Evolutionary conservation across 495 filamentous ascomycete species (phyloP), one percentile per base, ranked within the genome.

Genomic region (Terfezia boudieri): DNA sequence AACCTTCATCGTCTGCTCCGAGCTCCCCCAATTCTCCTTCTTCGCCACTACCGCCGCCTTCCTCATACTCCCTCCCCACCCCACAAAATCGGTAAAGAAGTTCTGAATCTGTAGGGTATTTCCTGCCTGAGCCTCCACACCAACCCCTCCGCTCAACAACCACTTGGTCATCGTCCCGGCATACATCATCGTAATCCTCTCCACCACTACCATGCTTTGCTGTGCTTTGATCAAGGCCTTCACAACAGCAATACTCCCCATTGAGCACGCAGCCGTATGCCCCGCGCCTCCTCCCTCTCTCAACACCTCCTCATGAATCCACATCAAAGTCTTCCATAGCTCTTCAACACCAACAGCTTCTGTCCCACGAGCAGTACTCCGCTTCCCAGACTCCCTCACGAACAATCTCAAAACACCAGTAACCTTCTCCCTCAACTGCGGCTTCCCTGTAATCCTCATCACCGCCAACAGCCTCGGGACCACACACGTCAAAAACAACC

Each of bases 401-500:
- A 48, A 20, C n/a, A 32, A 12, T 6, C 49, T 20, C n/a, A 51
- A 12, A 12, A 51, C 72, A 1, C 76, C 63, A 0, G 68, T 66
- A 36, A 56, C 55, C 35, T 54, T 54, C 35, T 64, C 64, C 76
- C 9, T 74, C 64, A 60, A 80, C 82, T n/a, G 80, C 74, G 0
- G 84, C 82, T 63, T 83, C 87, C 37, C 82, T 79, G 6, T 78
- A 73, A 36, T 94, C 73, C 49, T 81, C 73, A 64, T 84, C 84
- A 55, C 76, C 78, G 11, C 72, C 76, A 0, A 84, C 84, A 2
- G 67, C 73, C 26, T 80, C 9, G 76, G 70, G 11, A 68, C 66
- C 12, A 83, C 67, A 0, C 84, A 65, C 8, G 62, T 57, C 10
- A 62, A 17, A 14, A 64, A 36, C 11, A 66, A 54, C 8, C 32